phyloP scores from a whole-genome alignment of 2,329 filamentous ascomycete genomes.

The Trichoderma hamatum region DNA sequence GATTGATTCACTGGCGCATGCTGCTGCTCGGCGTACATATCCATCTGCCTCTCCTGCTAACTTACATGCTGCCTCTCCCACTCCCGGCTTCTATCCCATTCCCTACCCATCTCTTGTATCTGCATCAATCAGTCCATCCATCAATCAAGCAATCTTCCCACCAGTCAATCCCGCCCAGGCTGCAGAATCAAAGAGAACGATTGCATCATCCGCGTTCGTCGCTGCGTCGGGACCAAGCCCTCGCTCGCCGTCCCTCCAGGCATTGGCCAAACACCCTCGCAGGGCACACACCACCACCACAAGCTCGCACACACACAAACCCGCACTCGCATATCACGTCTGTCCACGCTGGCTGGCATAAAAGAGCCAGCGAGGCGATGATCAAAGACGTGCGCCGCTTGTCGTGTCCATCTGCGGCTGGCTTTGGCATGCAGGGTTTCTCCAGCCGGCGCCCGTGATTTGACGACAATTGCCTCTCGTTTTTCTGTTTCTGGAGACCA shows the following conservation, averaged over 20 bases:
- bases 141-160: neutral
- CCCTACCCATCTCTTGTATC: neutral
- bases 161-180: constrained; percentile 5
- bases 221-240: neutral
- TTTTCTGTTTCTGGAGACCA: neutral
- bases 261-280: constrained; percentile 10
- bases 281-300: constrained; percentile 15
- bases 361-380: constrained; percentile 32
- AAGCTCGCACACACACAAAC: constrained; percentile 17
- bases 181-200: constrained; percentile 18
- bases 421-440: constrained; percentile 34
- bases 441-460: constrained; percentile 32
- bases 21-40: neutral
- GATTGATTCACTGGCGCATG: no score
- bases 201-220: constrained; percentile 20
- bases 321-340: constrained; percentile 20
- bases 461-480: constrained; percentile 11
- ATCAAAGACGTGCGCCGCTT: constrained; percentile 22
- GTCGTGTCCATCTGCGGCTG: constrained; percentile 33
- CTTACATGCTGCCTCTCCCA: neutral
- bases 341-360: constrained; percentile 27
- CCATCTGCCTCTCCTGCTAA: neutral
- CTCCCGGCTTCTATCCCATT: neutral
- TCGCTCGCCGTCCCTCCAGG: neutral
- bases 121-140: neutral